A percentile compares a stretch with the other conserved stretches of the same genome.
phyloP scores from a whole-genome alignment of 306 rosid genomes.

The Gastrolobium bilobum region DNA sequence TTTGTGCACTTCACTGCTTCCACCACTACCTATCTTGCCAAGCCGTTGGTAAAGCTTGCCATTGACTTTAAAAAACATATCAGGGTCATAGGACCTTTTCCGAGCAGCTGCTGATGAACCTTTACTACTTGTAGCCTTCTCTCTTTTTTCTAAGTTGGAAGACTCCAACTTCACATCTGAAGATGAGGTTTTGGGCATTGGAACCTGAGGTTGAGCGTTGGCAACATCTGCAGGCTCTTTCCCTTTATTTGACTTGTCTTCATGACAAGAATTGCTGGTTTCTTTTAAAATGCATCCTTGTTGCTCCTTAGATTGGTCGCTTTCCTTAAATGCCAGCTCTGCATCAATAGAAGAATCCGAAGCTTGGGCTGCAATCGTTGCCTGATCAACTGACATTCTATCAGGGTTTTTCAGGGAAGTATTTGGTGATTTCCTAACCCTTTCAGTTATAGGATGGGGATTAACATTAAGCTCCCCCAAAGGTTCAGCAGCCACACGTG shows the following conservation, averaged over 20 bases:
- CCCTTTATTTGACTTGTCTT: slow-evolving; percentile 54
- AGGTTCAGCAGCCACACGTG: slow-evolving; percentile 56
- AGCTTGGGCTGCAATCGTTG: slow-evolving; percentile 52
- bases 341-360: slow-evolving; percentile 49
- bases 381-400: slow-evolving; percentile 56
- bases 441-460: slow-evolving; percentile 51
- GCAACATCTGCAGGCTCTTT: slow-evolving; percentile 56
- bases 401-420: slow-evolving; percentile 49
- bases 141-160: slow-evolving; percentile 70
- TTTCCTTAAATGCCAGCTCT: slow-evolving; percentile 55
- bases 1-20: slow-evolving; percentile 99
- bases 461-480: slow-evolving; percentile 52
- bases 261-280: slow-evolving; percentile 48
- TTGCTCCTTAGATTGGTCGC: slow-evolving; percentile 57
- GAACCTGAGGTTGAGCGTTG: slow-evolving; percentile 57
- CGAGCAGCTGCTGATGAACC: slow-evolving; percentile 62
- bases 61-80: slow-evolving; percentile 89
- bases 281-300: slow-evolving; percentile 56
- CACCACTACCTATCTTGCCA: slow-evolving; percentile 99
- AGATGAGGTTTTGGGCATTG: slow-evolving; percentile 34
- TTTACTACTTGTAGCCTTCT: slow-evolving; percentile 69
- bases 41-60: slow-evolving; percentile 99
- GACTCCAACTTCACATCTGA: slow-evolving; percentile 66
- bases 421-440: slow-evolving; percentile 52
- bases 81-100: slow-evolving; percentile 84